Evolutionary conservation across 805 yeast genomes (phyloP), one percentile per base, ranked within the genome.

Genomic region (Zygotorulaspora florentina): DNA sequence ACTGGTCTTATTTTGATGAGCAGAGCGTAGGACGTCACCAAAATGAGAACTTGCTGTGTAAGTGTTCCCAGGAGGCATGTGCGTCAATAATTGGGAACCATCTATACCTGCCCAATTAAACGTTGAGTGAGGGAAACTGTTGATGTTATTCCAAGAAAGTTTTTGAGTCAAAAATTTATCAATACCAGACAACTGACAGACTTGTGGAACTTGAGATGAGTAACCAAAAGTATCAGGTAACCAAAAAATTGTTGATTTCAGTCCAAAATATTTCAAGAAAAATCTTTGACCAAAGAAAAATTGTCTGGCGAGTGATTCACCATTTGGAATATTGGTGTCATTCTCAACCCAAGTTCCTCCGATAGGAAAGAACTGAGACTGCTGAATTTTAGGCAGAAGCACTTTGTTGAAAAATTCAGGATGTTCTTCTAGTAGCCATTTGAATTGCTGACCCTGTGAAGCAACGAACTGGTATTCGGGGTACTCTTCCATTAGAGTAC

Each of bases 291-390:
- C 99, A 48, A 86, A 78, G 43, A 90, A 70, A 58, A 90, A 87
- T 61, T 91, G 99, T 53, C 99, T 78, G 5, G 82, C 81, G 45
- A 91, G 71, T 0, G 96, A 84, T 66, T 91, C 99, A 36, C 98
- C 97, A 51, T 79, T 73, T n/a, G 99, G 99, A 69, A 91, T 74
- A 66, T 91, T 91, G 9, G 98, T 91, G 64, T 91, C 99, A 64
- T 88, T 84, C 67, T 91, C 99, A 35, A 93, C 98, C 98, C 98
- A 91, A 0, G 96, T 81, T 5, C 99, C 99, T 42, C 99, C 99
- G 49, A 93, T 77, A 9, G 96, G 95, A 40, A 90, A 74, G 58
- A 91, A 91, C 53, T 85, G 83, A 42, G 86, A 85, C 16, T 79
- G 78, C 39, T 76, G 71, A 44, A 83, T 83, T 42, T 85, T 85